Conservation (phyloP, 2,329 filamentous ascomycete genomes). For the Alternaria consortialis region DNA sequence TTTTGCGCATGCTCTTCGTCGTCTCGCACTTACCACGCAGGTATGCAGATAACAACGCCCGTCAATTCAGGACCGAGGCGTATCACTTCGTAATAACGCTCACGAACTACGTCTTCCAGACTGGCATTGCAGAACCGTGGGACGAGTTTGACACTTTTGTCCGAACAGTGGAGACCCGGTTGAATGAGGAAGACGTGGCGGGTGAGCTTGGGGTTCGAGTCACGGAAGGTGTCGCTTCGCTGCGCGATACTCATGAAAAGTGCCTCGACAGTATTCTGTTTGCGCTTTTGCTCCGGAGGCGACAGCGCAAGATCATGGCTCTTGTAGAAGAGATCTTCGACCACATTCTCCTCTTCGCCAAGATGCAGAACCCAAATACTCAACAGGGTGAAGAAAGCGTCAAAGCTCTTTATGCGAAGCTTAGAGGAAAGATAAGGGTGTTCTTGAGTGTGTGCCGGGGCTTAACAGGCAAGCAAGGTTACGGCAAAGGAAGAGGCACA, state of each 20-base stretch:
- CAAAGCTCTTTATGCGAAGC: constrained; percentile 67
- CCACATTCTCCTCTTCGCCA: constrained; percentile 72
- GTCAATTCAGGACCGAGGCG: constrained; percentile 74
- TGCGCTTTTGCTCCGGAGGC: constrained; percentile 75
- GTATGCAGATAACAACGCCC: constrained; percentile 31
- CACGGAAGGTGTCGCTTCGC: constrained; percentile 69
- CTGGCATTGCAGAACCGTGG: constrained; percentile 79
- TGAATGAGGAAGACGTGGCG: constrained; percentile 57
- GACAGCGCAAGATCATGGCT: constrained; percentile 75
- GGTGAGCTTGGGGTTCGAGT: constrained; percentile 58
- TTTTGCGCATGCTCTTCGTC: constrained; percentile 81
- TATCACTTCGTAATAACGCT: constrained; percentile 80
- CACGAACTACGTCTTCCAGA: constrained; percentile 80
- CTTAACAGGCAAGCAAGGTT: constrained; percentile 68
- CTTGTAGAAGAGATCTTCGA: constrained; percentile 81
- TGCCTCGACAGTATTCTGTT: constrained; percentile 79
- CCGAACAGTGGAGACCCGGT: constrained; percentile 66
- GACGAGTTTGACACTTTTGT: constrained; percentile 72
- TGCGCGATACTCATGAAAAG: constrained; percentile 75
- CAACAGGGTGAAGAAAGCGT: constrained; percentile 42
- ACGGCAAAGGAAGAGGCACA: constrained; percentile 47
- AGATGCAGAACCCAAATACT: constrained; percentile 33
- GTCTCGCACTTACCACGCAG: constrained; percentile 56
- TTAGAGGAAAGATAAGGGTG: constrained; percentile 75
- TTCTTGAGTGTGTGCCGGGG: constrained; percentile 78